Conservation (phyloP, 305 asterid genomes). For the Fraxinus latifolia region DNA sequence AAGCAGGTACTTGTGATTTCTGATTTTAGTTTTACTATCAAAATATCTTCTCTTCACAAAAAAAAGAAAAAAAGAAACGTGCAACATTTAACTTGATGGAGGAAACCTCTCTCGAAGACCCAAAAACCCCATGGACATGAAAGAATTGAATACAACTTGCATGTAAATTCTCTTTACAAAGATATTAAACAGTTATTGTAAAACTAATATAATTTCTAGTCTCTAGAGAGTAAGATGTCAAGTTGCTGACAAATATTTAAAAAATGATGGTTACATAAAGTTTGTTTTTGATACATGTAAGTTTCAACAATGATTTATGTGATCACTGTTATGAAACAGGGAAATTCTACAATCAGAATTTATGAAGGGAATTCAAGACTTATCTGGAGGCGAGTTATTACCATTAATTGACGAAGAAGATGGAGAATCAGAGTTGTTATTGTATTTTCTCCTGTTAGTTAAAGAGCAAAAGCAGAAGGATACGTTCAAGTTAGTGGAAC, state of each 20-base stretch:
- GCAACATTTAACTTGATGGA: not conserved
- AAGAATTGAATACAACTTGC: not conserved
- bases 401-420: conserved; percentile 59
- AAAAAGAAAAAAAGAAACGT: not conserved
- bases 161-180: not conserved
- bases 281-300: not conserved
- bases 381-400: conserved; percentile 42
- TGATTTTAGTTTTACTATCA: not conserved
- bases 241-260: conserved; percentile 8
- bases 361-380: conserved; percentile 20
- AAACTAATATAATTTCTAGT: not conserved
- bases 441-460: conserved; percentile 59
- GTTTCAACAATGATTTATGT: conserved; percentile 25
- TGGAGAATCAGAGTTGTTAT: conserved; percentile 63
- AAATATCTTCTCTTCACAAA: not conserved
- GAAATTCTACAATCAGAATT: conserved; percentile 48
- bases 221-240: not conserved
- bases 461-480: conserved; percentile 65
- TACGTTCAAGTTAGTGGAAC: conserved; percentile 58
- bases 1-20: conserved; percentile 46
- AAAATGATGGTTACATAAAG: conserved; percentile 1
- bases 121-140: not conserved
- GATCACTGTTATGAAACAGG: conserved; percentile 46
- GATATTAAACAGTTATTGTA: not conserved
- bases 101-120: not conserved